Base-by-base conservation (phyloP, 768 basidiomycete genomes). In the Fibroporia radiculosa region DNA sequence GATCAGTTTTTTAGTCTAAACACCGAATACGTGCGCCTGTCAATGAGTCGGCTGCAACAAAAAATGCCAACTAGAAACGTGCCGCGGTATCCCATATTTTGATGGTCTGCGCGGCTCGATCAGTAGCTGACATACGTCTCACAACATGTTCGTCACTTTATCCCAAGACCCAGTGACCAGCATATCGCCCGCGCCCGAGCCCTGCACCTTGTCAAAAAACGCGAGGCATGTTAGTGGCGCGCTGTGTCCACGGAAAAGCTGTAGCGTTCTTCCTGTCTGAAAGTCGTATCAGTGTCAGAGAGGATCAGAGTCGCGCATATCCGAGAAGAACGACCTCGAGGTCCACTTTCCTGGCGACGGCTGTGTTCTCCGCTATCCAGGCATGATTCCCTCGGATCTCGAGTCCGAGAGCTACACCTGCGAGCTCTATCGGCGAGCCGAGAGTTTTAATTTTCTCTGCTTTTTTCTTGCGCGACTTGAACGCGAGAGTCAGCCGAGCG, bases 101-200 rank as follows among this genome's bases (percentile, higher is more conserved):
- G 63, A 99, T 88, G 0, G 82, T 82, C 90, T 97, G 19, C 43
- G 25, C 33, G 1, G 13, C 35, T 45, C 6, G 45, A 48, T 53
- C 47, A 53, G 51, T 46, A 48, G 37, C 37, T 28, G 26, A 33
- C 12, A 7, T 20, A 22, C 31, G 26, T 23, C 16, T 19, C 4
- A 24, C 4, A 24, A 18, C 28, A 19, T 5, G 31, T 19, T 1
- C 42, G 40, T 35, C 51, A 78, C 88, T 65, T 78, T 82, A 61
- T 99, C 96, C 96, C 96, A 99, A 36, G 93, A 93, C 18, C 88
- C 93, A 34, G 88, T 91, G 50, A 98, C 74, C 28, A 99, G 65
- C 6, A 85, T 60, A 49, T 71, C 69, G 11, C 60, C 64, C 45
- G 72, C 66, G 12, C 62, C 66, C 28, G 69, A 65, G 10, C 68